Conservation (phyloP, 495 filamentous ascomycete genomes). For the Viridothelium virens region DNA sequence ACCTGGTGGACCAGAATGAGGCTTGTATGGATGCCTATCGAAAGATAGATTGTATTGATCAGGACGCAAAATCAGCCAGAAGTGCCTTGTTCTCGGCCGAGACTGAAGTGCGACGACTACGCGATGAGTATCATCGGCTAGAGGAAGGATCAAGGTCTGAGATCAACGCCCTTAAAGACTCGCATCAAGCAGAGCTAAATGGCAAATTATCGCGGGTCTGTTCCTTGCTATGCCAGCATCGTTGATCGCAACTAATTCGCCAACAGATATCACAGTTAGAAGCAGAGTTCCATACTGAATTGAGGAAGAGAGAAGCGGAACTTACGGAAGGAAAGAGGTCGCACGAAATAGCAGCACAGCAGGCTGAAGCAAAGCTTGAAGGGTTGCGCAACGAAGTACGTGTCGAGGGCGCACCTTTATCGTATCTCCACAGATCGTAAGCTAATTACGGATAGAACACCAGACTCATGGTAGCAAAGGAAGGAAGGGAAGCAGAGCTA, state of each 20-base stretch:
- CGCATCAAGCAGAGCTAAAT: not conserved
- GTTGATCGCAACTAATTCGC: not conserved
- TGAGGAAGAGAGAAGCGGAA: not conserved
- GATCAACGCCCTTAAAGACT: not conserved
- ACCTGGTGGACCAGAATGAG: not conserved
- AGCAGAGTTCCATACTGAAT: not conserved
- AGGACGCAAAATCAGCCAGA: not conserved
- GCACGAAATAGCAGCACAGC: not conserved
- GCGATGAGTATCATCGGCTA: not conserved
- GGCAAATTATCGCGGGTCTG: not conserved
- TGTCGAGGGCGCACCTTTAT: not conserved
- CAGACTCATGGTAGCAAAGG: conserved; percentile 11
- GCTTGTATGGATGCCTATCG: not conserved
- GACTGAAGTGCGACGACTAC: not conserved
- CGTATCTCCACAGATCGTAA: not conserved
- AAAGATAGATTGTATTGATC: not conserved
- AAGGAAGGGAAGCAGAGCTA: conserved; percentile 21
- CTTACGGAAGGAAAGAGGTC: not conserved
- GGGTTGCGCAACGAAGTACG: not conserved
- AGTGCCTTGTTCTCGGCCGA: not conserved
- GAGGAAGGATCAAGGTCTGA: not conserved
- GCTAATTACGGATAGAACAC: conserved; percentile 15
- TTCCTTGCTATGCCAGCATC: not conserved
- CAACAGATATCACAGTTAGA: not conserved
- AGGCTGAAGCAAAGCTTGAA: not conserved